Conservation (phyloP, 129 eudicot genomes). For the Chrysanthemum seticuspe region DNA sequence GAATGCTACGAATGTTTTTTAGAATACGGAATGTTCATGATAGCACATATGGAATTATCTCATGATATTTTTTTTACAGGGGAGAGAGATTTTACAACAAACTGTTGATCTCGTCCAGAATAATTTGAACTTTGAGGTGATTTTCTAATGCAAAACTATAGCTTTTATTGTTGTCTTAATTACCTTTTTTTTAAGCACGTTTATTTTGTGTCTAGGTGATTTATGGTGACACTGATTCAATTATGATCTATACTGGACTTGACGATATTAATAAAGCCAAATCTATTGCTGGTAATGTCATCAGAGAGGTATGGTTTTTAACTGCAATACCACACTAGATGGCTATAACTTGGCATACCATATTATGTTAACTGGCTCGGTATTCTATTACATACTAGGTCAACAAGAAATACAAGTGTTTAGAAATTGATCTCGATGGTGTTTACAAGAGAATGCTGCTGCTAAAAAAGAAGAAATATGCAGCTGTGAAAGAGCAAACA, state of each 20-base stretch:
- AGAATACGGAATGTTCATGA: conserved; percentile 13
- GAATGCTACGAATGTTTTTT: conserved; percentile 7
- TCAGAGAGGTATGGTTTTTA: conserved; percentile 68
- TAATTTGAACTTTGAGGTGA: conserved; percentile 80
- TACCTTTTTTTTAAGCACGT: conserved; percentile 19
- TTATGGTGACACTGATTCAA: conserved; percentile 99
- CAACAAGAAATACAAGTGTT: conserved; percentile 85
- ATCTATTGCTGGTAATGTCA: conserved; percentile 77
- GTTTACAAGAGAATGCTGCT: conserved; percentile 95
- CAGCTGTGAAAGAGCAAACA: conserved; percentile 90
- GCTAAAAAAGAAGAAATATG: conserved; percentile 98
- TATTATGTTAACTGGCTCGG: conserved; percentile 1
- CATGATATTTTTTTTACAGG: conserved; percentile 47
- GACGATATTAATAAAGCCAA: conserved; percentile 87
- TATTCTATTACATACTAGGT: conserved; percentile 48
- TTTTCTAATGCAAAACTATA: neutral
- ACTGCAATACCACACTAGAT: conserved; percentile 1
- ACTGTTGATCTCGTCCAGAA: conserved; percentile 97
- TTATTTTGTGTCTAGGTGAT: conserved; percentile 60
- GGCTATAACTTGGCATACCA: neutral
- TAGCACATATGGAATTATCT: neutral
- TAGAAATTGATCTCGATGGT: conserved; percentile 99
- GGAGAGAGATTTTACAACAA: conserved; percentile 96
- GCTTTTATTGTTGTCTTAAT: neutral
- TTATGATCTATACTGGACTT: conserved; percentile 94